A percentile compares a stretch with the other conserved stretches of the same genome.
Evolutionary conservation across 306 rosid species (phyloP).

Genomic region (Luffa acutangula): DNA sequence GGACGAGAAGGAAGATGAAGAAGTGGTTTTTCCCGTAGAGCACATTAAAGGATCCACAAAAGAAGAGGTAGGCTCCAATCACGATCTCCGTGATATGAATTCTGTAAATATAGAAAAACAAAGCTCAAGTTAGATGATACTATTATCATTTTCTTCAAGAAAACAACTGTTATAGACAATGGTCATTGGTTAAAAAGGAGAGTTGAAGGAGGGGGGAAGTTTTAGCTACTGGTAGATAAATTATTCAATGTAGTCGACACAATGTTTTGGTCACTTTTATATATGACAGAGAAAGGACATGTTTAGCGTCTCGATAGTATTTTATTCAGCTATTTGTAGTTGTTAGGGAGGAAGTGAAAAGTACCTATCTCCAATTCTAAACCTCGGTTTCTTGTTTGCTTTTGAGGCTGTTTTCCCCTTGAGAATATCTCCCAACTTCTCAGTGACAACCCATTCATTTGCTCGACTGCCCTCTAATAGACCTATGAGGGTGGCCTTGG

Average conservation of each 20-base stretch:
- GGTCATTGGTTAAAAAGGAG: not conserved
- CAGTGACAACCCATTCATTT: constrained; percentile 89
- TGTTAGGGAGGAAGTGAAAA: not conserved
- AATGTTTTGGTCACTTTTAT: not conserved
- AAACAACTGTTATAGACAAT: not conserved
- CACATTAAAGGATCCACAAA: constrained; percentile 55
- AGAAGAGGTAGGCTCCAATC: constrained; percentile 57
- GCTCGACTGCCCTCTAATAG: constrained; percentile 54
- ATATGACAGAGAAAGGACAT: not conserved
- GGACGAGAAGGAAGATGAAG: constrained; percentile 57
- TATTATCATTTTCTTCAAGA: not conserved
- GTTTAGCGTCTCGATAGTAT: not conserved
- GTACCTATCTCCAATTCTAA: constrained; percentile 71
- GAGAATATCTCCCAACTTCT: constrained; percentile 70
- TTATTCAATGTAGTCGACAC: not conserved
- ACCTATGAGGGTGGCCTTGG: constrained; percentile 81
- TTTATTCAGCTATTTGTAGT: not conserved
- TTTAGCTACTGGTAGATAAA: too few species aligned
- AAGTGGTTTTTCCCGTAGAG: constrained; percentile 52
- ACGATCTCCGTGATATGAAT: constrained; percentile 54
- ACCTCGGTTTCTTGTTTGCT: constrained; percentile 30
- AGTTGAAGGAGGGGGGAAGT: not conserved
- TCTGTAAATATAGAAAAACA: constrained; percentile 26
- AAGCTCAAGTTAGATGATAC: not conserved
- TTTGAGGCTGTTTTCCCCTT: constrained; percentile 34